Percentiles rank a stretch among this genome's conserved stretches.
Conservation (phyloP, 1,139 yeast genomes). For the Lodderomyces margitis region DNA sequence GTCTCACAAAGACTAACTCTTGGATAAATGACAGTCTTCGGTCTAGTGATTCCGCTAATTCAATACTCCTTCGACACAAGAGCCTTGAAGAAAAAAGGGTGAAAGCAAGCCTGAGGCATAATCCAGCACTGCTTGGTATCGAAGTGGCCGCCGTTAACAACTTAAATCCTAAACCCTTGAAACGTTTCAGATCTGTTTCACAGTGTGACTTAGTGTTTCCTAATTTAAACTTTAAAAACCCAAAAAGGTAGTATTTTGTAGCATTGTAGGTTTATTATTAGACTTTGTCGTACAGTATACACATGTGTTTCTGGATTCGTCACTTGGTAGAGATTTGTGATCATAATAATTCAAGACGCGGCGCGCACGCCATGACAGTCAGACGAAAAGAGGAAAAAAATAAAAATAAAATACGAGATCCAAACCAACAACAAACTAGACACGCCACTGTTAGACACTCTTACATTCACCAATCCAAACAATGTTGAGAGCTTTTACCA, state of each 20-base stretch:
- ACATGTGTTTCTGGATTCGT: too few species aligned
- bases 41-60: background rate
- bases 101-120: background rate
- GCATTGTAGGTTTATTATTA: too few species aligned
- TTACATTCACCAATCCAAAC: background rate
- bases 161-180: constrained; percentile 9
- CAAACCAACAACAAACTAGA: background rate
- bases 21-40: background rate
- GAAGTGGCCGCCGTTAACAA: background rate
- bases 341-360: background rate
- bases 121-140: background rate
- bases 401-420: background rate
- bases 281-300: too few species aligned
- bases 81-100: background rate
- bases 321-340: too few species aligned
- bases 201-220: constrained; percentile 16
- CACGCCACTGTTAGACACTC: background rate
- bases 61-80: background rate
- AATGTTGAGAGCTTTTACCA: constrained; percentile 32
- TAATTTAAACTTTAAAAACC: constrained; percentile 11
- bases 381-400: constrained; percentile 1
- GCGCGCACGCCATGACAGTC: background rate
- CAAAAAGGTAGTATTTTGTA: constrained; percentile 3
- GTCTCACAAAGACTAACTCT: background rate
- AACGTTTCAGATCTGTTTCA: constrained; percentile 14